Base-by-base conservation (phyloP, 345 rosid genomes). In the Bruguiera parviflora region DNA sequence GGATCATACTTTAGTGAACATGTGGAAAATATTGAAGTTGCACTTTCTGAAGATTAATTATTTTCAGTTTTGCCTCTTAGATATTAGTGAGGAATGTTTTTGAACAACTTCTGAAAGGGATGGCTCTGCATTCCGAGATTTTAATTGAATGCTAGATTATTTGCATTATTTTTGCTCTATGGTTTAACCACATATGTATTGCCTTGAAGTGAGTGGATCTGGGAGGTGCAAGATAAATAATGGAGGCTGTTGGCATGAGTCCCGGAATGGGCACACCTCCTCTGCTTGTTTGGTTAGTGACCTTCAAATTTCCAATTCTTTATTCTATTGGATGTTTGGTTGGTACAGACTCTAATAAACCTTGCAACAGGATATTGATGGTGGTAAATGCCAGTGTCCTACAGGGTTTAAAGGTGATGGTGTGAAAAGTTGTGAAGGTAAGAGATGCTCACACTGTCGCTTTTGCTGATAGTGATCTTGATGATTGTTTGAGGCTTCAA, bases 321-420 rank as follows among this genome's bases (percentile, higher is more conserved):
- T 62, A 27, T 66, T 67, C 53, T 55, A 3, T 21, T 8, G 8
- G 68, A 28, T 56, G 18, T 25, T 43, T 43, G 16, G 33, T 19
- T 28, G 25, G 13, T 53, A 70, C 3, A 75, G 61, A 19, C 73
- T 74, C 63, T 83, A 62, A 66, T 64, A 49, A 22, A 58, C 28
- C 43, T 67, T 69, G 53, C 68, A 76, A 62, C 83, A 95, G 99
- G 98, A 87, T 81, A 66, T 63, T 52, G 93, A 84, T 69, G 87
- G 61, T 67, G 84, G 75, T 69, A 90, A 87, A 63, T 96, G 99
- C 67, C 79, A 90, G 57, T 96, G 99, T 66, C 99, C 99, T 76
- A 71, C 79, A 1, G 99, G 99, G 60, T 90, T 92, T 51, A 89
- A 81, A 79, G 99, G 99, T 37, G 98, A 92, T 8, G 98, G 98